Percentiles rank a stretch among this genome's conserved stretches.
Evolutionary conservation across 495 filamentous ascomycete species (phyloP).

Genomic region (Neurospora sp.): DNA sequence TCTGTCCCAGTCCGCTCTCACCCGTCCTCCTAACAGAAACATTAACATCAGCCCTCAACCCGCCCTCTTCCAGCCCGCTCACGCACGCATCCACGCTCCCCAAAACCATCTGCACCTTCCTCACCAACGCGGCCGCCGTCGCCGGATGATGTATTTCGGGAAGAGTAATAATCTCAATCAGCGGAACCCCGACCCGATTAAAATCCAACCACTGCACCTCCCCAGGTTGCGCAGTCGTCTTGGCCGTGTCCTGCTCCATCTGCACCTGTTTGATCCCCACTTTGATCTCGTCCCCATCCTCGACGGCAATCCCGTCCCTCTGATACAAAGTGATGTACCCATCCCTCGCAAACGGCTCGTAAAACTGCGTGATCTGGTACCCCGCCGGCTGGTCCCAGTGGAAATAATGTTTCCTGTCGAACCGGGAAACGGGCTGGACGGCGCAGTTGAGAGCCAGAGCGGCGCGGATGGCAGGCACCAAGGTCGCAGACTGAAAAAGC

Average conservation of each 20-base stretch:
- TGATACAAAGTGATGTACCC: conserved; percentile 59
- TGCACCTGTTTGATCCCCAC: conserved; percentile 89
- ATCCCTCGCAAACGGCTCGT: conserved; percentile 71
- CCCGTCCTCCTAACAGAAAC: conserved; percentile 61
- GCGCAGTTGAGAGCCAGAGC: conserved; percentile 75
- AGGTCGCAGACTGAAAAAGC: conserved; percentile 67
- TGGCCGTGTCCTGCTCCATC: conserved; percentile 95
- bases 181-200: conserved; percentile 81
- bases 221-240: conserved; percentile 69
- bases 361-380: conserved; percentile 98
- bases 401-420: conserved; percentile 97
- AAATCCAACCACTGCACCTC: conserved; percentile 77
- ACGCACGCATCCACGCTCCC: conserved; percentile 71
- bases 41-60: conserved; percentile 88
- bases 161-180: conserved; percentile 91
- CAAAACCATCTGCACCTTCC: conserved; percentile 81
- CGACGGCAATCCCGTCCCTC: conserved; percentile 69
- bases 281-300: conserved; percentile 52
- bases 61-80: conserved; percentile 86
- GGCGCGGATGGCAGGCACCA: conserved; percentile 83
- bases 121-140: conserved; percentile 76
- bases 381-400: conserved; percentile 94
- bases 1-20: conserved; percentile 56
- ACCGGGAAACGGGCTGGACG: conserved; percentile 52
- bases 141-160: conserved; percentile 76